These are phyloP conservation scores for Pyrrhoderma noxium DNA, from an alignment of 1,284 basidiomycete genomes.

Conservation along the genomic window DNA sequence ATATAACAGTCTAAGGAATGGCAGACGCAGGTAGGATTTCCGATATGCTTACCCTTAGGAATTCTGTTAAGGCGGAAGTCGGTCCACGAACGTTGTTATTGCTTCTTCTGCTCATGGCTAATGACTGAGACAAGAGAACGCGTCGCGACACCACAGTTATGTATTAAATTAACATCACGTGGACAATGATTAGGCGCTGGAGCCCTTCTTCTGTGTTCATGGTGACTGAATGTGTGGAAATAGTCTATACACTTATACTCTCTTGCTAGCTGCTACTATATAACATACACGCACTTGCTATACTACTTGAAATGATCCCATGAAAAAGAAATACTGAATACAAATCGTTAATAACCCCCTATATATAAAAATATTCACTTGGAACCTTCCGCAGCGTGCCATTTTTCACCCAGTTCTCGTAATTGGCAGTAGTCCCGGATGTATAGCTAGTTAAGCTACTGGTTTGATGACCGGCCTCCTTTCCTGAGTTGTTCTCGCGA, in stretches of 20 bases:
- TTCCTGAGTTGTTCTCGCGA: not conserved
- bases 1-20: too few species aligned
- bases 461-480: not conserved
- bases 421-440: conserved; percentile 31
- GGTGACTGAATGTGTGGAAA: too few species aligned
- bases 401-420: conserved; percentile 30
- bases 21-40: too few species aligned
- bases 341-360: too few species aligned
- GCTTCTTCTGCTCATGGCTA: conserved; percentile 12
- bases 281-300: too few species aligned
- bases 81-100: conserved; percentile 78
- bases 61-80: conserved; percentile 87
- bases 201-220: too few species aligned
- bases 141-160: conserved; percentile 4
- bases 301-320: too few species aligned
- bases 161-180: too few species aligned
- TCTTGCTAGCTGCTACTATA: too few species aligned
- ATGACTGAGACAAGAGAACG: not conserved
- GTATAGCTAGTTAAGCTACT: conserved; percentile 19
- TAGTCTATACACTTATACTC: too few species aligned
- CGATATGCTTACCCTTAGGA: conserved; percentile 75
- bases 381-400: conserved; percentile 14
- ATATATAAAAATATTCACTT: conserved; percentile 4
- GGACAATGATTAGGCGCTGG: too few species aligned
- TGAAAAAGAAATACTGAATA: too few species aligned